A percentile compares a stretch with the other conserved stretches of the same genome.
Evolutionary conservation across 2,329 filamentous ascomycete species (phyloP).

Genomic region (Neonectria ditissima): DNA sequence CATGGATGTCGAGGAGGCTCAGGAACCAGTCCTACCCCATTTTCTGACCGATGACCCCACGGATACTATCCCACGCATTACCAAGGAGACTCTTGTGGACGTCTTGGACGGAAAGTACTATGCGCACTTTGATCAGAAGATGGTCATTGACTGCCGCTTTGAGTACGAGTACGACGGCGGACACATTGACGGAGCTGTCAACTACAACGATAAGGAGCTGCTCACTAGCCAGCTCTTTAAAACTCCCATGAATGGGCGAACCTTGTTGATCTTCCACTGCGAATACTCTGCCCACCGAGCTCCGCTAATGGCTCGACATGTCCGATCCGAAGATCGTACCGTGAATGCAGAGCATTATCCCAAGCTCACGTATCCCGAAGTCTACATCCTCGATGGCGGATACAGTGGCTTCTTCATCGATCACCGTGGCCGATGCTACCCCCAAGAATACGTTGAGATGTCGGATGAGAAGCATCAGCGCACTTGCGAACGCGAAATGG

Average conservation of each 20-base stretch:
- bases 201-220: conserved; percentile 96
- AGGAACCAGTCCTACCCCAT: conserved; percentile 82
- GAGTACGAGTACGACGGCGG: conserved; percentile 99
- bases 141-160: conserved; percentile 96
- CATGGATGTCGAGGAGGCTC: conserved; percentile 84
- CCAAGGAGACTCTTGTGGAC: conserved; percentile 83
- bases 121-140: conserved; percentile 79
- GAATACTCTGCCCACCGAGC: conserved; percentile 98
- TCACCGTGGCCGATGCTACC: conserved; percentile 84
- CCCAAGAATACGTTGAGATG: conserved; percentile 98
- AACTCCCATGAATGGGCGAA: conserved; percentile 73
- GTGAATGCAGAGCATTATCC: conserved; percentile 90
- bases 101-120: conserved; percentile 88
- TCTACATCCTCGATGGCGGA: conserved; percentile 96
- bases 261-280: conserved; percentile 93
- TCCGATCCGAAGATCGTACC: conserved; percentile 88
- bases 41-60: conserved; percentile 83
- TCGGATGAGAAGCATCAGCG: conserved; percentile 89
- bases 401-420: conserved; percentile 93
- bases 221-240: conserved; percentile 84
- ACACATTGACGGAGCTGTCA: conserved; percentile 92
- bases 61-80: conserved; percentile 90
- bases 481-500: conserved; percentile 94
- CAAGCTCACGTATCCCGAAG: conserved; percentile 90
- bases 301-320: conserved; percentile 93